Base-by-base conservation (phyloP, 202 grass and related monocot species). In the Bolboschoenoplectus hybrid region DNA sequence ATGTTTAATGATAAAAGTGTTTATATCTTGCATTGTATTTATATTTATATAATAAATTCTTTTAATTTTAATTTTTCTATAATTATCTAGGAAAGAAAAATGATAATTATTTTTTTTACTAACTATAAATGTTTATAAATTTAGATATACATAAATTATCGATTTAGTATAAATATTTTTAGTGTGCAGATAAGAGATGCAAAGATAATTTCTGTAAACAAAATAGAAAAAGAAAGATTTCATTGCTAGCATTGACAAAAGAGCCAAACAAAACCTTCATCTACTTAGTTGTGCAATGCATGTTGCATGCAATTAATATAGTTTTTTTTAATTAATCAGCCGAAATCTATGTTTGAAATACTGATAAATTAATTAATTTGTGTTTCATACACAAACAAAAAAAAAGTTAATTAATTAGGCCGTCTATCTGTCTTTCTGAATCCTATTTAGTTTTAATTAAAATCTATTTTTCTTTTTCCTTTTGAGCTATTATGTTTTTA, bases 221-320 rank as follows among this genome's bases (percentile, higher is more conserved):
- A 40, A 2, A 40, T 14, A 35, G 63, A 35, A 50, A 74, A 74
- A 10, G n/a, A 56, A 78, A 57, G 50, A 77, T 77, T 77, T 77
- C 26, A 57, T 74, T 50, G 70, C 45, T 5, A 74, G 70, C 46
- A 67, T 78, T 55, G 51, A 56, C 74, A 78, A 58, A 26, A 78
- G 13, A 41, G 5, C 32, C 35, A 38, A 78, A 56, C 34, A 57
- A 58, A 78, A 39, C 2, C 2, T 58, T 56, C 7, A 19, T 58
- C 6, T 78, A 56, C 51, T 76, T 36, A 56, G 74, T 78, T 78
- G 34, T 56, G 74, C 74, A 57, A 58, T 7, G 34, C 74, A 78
- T 58, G 49, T 57, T 57, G 74, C 49, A 78, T 57, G 74, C 51
- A 57, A 19, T 56, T 56, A 12, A 38, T 66, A 26, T 13, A 12